Conservation (phyloP, 1,139 yeast genomes). For the Ogataea hybrid region DNA sequence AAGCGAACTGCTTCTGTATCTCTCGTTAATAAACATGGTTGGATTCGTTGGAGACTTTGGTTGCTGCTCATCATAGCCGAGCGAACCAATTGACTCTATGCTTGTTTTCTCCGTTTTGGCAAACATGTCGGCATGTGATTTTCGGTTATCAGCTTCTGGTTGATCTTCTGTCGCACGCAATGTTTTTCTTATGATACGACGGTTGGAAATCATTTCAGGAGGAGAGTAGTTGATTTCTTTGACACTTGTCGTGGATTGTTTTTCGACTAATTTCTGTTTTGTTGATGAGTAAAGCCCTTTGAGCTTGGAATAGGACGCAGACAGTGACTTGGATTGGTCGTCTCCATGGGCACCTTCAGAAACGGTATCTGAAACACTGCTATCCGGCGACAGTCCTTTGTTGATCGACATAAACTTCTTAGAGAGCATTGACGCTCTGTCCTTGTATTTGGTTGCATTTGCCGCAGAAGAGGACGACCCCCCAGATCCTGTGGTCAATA, state of each 20-base stretch:
- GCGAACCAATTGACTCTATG: background rate
- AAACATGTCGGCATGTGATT: constrained; percentile 9
- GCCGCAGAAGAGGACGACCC: constrained; percentile 7
- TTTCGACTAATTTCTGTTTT: constrained; percentile 17
- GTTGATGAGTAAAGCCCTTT: constrained; percentile 62
- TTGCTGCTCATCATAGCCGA: constrained; percentile 4
- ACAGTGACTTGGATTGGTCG: constrained; percentile 27
- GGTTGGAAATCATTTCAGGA: constrained; percentile 64
- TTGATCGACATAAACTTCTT: constrained; percentile 11
- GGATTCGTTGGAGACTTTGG: constrained; percentile 14
- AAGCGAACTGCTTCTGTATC: constrained; percentile 10
- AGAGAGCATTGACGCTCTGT: constrained; percentile 14
- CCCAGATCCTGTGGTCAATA: constrained; percentile 8
- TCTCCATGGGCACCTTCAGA: constrained; percentile 1
- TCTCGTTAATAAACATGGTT: constrained; percentile 19
- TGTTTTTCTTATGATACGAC: constrained; percentile 36
- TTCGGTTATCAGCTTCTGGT: constrained; percentile 12
- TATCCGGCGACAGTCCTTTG: background rate
- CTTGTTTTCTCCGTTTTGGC: constrained; percentile 3
- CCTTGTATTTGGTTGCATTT: constrained; percentile 12
- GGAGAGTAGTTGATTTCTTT: constrained; percentile 38
- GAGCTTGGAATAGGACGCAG: constrained; percentile 53
- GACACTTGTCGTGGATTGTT: constrained; percentile 6
- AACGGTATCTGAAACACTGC: background rate
- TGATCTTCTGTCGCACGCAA: background rate